Percentiles rank a stretch among this genome's conserved stretches.
Conservation (phyloP, 2,329 filamentous ascomycete genomes). For the Chaetomium sp. region DNA sequence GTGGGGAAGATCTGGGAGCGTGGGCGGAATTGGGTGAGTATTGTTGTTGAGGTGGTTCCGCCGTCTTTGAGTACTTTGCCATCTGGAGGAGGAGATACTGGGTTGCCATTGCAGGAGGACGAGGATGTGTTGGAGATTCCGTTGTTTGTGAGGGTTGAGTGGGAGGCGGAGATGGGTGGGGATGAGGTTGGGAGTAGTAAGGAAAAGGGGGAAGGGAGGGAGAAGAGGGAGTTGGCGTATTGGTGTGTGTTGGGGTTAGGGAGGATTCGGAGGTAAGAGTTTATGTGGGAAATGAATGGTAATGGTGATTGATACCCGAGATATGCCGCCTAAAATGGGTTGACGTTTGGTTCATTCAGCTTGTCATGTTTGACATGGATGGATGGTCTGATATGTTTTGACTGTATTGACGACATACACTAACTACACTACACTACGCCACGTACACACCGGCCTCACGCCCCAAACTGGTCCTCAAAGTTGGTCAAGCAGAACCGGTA, state of each 20-base stretch:
- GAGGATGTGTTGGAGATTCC: constrained; percentile 78
- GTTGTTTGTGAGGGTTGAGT: constrained; percentile 87
- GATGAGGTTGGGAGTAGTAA: constrained; percentile 53
- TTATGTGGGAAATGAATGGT: background rate
- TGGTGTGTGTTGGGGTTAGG: constrained; percentile 92
- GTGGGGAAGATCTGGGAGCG: constrained; percentile 95
- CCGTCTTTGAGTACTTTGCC: constrained; percentile 40
- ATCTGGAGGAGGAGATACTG: constrained; percentile 27
- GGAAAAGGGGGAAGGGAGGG: constrained; percentile 50
- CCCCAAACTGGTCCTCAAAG: constrained; percentile 62
- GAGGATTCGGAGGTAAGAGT: constrained; percentile 52
- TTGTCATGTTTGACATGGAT: background rate
- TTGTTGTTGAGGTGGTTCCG: constrained; percentile 84
- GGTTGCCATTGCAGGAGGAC: constrained; percentile 45
- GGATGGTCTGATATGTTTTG: background rate
- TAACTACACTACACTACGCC: background rate
- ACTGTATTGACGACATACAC: background rate
- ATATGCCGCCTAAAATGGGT: background rate
- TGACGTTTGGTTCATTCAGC: background rate
- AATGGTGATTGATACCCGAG: background rate
- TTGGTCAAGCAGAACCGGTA: constrained; percentile 71
- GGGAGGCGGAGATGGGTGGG: constrained; percentile 63
- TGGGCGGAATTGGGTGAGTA: constrained; percentile 89
- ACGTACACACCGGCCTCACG: constrained; percentile 24
- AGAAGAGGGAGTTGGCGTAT: constrained; percentile 85